phyloP scores from a whole-genome alignment of 345 rosid species.

The Psidium guajava region DNA sequence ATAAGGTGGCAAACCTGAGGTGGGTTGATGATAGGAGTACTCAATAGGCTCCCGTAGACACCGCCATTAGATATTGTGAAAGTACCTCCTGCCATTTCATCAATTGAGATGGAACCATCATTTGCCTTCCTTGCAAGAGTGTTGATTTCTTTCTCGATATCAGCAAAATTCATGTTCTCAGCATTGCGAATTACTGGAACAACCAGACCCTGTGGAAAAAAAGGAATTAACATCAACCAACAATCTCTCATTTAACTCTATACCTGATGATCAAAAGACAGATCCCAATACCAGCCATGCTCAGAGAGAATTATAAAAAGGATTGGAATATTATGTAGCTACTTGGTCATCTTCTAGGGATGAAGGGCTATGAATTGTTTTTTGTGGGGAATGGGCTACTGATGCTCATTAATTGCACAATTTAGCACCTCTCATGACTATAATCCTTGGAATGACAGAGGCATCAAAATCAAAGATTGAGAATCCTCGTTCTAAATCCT shows the following conservation, averaged over 20 bases:
- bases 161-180: conserved; percentile 72
- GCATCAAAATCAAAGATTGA: not conserved
- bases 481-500: not conserved
- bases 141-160: conserved; percentile 85
- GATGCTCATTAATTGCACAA: not conserved
- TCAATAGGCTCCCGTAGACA: conserved; percentile 91
- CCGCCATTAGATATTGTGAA: conserved; percentile 82
- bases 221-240: not conserved
- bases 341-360: not conserved
- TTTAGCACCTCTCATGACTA: not conserved
- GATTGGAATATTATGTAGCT: not conserved
- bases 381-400: not conserved
- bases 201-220: conserved; percentile 60
- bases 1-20: conserved; percentile 56
- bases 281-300: not conserved
- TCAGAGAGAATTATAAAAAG: not conserved
- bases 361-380: not conserved
- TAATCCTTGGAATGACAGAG: not conserved
- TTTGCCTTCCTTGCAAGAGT: conserved; percentile 84
- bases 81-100: conserved; percentile 99
- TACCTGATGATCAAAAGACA: not conserved
- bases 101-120: conserved; percentile 88
- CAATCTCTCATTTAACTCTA: not conserved
- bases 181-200: conserved; percentile 75
- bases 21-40: conserved; percentile 99